Base-by-base conservation (phyloP, 2,329 filamentous ascomycete genomes). In the Phialemonium atrogriseum region DNA sequence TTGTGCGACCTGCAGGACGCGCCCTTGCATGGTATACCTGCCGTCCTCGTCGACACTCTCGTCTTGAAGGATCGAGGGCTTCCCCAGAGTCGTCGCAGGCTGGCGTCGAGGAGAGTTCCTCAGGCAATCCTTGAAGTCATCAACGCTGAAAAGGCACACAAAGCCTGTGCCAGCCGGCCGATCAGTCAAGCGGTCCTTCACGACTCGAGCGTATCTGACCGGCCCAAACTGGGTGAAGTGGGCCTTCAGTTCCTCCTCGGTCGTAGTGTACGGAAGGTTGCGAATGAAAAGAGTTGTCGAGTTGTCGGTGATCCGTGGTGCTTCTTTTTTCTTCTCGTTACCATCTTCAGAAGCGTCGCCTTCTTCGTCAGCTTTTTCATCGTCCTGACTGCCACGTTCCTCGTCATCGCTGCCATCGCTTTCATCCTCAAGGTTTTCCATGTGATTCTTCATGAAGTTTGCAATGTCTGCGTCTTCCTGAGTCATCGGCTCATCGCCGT, bases 81-180 rank as follows among this genome's bases (percentile, higher is more conserved):
- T 82, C 39, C 73, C 60, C 11, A 65, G 58, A n/a, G 64, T 51
- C 8, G 58, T 42, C 2, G 59, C 47, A 13, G 66, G 59, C 37
- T 67, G 60, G 18, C 64, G 56, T 16, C 71, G 74, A 1, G 91
- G 91, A 2, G 87, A 84, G 10, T 66, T 70, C 42, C 77, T 80
- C 39, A 95, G 65, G 52, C 91, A 96, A 13, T 67, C 56, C 50
- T 80, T 77, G 42, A 80, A 84, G 50, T 94, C 85, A 13, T 81
- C 74, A 22, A 68, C 62, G 30, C 81, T 79, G 59, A 80, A 80
- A 60, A 98, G 98, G 60, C 86, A 94, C 18, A 96, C 89, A 49
- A 98, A 98, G 4, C 82, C 91, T 19, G 89, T 96, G 16, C 91
- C 91, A 28, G 84, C 85, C 2, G 91, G 85, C 31, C 85, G 80